Conservation (phyloP, 78 protist genomes). For the Creolimax fragrantissima region DNA sequence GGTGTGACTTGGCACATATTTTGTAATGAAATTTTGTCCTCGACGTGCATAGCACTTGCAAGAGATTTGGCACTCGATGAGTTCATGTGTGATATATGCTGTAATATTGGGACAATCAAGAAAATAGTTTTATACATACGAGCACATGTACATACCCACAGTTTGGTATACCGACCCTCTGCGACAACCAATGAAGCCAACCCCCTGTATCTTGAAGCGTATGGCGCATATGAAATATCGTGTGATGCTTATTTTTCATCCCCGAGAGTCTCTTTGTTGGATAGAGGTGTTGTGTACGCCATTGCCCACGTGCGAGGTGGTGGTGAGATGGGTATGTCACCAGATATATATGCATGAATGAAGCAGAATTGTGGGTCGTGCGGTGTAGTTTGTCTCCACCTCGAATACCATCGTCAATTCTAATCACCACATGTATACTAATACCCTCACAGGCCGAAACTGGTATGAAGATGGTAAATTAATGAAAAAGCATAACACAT, state of each 20-base stretch:
- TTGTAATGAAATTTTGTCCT: background rate
- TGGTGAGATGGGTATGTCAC: slow-evolving; percentile 24
- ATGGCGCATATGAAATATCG: background rate
- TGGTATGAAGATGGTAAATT: slow-evolving; percentile 42
- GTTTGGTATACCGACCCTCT: background rate
- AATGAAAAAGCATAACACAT: slow-evolving; percentile 29
- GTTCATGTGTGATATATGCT: too few relatives aligned
- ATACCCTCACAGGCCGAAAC: background rate
- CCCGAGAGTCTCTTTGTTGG: background rate
- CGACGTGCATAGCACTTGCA: too few relatives aligned
- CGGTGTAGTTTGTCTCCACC: too few relatives aligned
- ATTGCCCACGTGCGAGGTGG: slow-evolving; percentile 45
- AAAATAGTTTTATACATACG: too few relatives aligned
- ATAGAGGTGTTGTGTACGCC: slow-evolving; percentile 20
- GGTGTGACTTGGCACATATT: background rate
- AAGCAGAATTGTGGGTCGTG: too few relatives aligned
- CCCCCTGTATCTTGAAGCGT: background rate
- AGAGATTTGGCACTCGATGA: too few relatives aligned
- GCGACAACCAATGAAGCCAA: background rate
- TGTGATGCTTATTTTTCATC: background rate
- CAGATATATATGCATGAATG: too few relatives aligned
- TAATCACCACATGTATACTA: background rate
- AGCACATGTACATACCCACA: too few relatives aligned
- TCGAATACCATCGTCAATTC: too few relatives aligned
- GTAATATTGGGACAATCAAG: too few relatives aligned